Evolutionary conservation across 768 basidiomycete genomes (phyloP), one percentile per base, ranked within the genome.

Genomic region (Rhodosporidiobolus sp.): DNA sequence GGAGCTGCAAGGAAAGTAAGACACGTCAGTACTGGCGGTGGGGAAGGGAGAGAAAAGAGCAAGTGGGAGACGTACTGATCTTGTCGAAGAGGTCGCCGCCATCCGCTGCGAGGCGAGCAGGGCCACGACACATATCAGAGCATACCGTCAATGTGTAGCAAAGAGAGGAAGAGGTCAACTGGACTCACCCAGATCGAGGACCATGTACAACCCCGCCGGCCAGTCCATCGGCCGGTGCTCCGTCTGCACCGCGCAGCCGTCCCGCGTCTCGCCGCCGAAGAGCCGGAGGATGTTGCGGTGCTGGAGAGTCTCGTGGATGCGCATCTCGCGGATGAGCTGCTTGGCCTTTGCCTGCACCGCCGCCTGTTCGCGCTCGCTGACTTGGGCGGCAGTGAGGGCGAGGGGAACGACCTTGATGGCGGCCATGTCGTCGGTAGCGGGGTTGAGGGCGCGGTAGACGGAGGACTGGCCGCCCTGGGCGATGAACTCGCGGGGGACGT

Each of bases 31-130:
- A 63, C 55, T 12, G 24, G 4, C 54, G 60, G 48, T 56, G 19
- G 43, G 32, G 30, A 20, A 62, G 52, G 50, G 48, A 46, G 20
- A 16, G 5, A 49, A 35, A n/a, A 43, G 38, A 7, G 14, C 8
- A 43, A 14, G 38, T 43, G 38, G 38, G 20, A 14, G 11, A 81
- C 89, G 54, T 78, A 95, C 95, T 91, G 63, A 99, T 99, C 84
- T 97, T 99, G 81, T 99, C 96, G 80, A 99, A 99, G 45, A 99
- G 82, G 81, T 98, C 96, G 0, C 96, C 96, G 30, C 94, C 94
- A 2, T 88, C 88, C 0, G 95, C 96, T 70, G 63, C n/a, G 10
- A 2, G 20, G 2, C 38, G 35, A 34, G 28, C 24, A 30, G 24
- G 30, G 32, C 24, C 11, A 30, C 38, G 20, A 43, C 50, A 32